Evolutionary conservation across 108 stramenopile genomes (phyloP), one percentile per base, ranked within the genome.

Genomic region (Cyclotella cryptica): DNA sequence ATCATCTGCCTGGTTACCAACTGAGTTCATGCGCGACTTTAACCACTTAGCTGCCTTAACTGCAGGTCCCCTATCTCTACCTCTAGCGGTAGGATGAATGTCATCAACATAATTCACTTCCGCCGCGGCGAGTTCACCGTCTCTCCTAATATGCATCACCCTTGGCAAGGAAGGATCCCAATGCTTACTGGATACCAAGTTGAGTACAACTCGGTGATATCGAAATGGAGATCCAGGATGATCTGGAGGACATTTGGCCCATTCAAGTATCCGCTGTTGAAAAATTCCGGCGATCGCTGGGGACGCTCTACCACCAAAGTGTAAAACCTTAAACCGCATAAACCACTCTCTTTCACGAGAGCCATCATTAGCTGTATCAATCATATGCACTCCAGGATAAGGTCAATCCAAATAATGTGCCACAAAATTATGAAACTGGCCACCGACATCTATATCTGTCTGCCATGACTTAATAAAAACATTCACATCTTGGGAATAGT

Each of bases 281-380:
- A 40, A 59, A 6, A 40, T 7, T 14, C 27, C 42, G 17, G 72
- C 72, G 12, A 63, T 42, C 19, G 43, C 62, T 12, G 72, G 72
- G 9, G 63, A 73, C 17, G 29, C n/a, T 21, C 24, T 41, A 6
- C 72, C 61, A 3, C 72, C 72, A 40, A 73, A 73, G 39, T 64
- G 49, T n/a, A 73, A 19, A 11, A 51, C 47, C n/a, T 3, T 45
- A n/a, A 61, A 69, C 4, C 30, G 10, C 35, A 53, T 29, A 27
- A 66, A 55, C 14, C 14, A 35, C 4, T 57, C 10, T 9, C 3
- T 42, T 42, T 67, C 74, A 55, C 1, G 9, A 5, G 24, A 41
- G 12, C 66, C 66, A 58, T 45, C 49, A 22, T 75, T 46, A 26
- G 11, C 4, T 53, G n/a, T n/a, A n/a, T n/a, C n/a, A n/a, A n/a